phyloP scores from a whole-genome alignment of 306 rosid genomes.

The Cyamopsis tetragonoloba region DNA sequence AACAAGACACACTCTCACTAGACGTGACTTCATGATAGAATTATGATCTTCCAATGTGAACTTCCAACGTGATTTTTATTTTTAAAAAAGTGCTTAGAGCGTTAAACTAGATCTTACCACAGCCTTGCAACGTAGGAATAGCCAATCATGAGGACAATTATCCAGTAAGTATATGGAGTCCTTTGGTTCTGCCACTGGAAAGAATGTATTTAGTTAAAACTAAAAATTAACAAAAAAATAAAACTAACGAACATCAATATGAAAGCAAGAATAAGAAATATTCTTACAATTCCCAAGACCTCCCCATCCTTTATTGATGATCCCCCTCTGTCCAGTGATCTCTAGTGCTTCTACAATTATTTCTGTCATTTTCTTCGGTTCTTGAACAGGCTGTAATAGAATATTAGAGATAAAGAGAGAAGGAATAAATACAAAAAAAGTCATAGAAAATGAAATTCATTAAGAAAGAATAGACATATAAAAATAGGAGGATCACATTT shows the following conservation, averaged over 20 bases:
- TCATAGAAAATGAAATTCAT: not conserved
- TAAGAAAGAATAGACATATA: not conserved
- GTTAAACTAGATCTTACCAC: slow-evolving; percentile 66
- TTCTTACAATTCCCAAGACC: slow-evolving; percentile 92
- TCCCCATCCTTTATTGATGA: slow-evolving; percentile 99
- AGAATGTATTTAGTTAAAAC: slow-evolving; percentile 32
- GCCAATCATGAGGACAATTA: slow-evolving; percentile 96
- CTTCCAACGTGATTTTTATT: slow-evolving; percentile 7
- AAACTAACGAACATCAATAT: not conserved
- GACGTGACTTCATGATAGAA: not conserved
- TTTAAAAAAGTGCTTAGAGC: not conserved
- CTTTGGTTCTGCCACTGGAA: slow-evolving; percentile 88
- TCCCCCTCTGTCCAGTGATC: slow-evolving; percentile 89
- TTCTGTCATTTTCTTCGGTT: slow-evolving; percentile 90
- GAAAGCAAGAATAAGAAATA: not conserved
- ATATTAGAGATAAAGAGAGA: not conserved
- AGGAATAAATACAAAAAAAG: slow-evolving; percentile 3
- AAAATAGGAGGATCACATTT: not conserved
- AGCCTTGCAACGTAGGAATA: slow-evolving; percentile 97
- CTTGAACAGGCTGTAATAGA: slow-evolving; percentile 82
- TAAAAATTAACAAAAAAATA: too few species aligned
- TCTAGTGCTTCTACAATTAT: slow-evolving; percentile 87
- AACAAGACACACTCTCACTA: not conserved
- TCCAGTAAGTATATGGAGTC: slow-evolving; percentile 78
- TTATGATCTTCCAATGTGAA: not conserved